Evolutionary conservation across 257 asterid genomes (phyloP).

Genomic region (Solanum verrucosum): DNA sequence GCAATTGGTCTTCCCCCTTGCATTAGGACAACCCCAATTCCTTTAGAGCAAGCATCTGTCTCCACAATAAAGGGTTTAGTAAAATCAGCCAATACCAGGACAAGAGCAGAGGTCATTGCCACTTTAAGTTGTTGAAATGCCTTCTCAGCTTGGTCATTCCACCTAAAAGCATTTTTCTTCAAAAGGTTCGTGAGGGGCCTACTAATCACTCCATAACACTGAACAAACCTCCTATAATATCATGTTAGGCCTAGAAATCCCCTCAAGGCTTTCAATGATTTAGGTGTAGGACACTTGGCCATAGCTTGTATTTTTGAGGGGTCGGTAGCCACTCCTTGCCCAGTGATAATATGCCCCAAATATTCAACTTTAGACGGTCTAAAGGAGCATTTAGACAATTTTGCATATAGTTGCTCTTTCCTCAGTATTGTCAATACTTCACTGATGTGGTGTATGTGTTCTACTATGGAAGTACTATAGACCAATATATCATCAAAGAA

Average conservation of each 20-base stretch:
- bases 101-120: neutral
- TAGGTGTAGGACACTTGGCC: neutral
- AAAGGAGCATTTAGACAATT: neutral
- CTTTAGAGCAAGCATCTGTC: neutral
- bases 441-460: neutral
- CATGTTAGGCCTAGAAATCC: neutral
- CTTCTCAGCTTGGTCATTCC: neutral
- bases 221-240: neutral
- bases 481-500: neutral
- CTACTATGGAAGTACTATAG: neutral
- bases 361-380: neutral
- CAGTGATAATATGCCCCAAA: neutral
- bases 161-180: neutral
- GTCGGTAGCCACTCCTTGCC: neutral
- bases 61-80: neutral
- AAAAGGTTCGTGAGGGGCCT: neutral
- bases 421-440: neutral
- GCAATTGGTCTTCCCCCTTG: neutral
- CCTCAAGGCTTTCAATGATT: neutral
- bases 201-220: neutral
- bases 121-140: neutral
- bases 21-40: neutral
- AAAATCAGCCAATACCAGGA: neutral
- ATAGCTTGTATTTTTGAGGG: neutral
- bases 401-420: neutral